These are phyloP conservation scores for Angophora floribunda DNA, from an alignment of 345 rosid species.

Conservation along the genomic window DNA sequence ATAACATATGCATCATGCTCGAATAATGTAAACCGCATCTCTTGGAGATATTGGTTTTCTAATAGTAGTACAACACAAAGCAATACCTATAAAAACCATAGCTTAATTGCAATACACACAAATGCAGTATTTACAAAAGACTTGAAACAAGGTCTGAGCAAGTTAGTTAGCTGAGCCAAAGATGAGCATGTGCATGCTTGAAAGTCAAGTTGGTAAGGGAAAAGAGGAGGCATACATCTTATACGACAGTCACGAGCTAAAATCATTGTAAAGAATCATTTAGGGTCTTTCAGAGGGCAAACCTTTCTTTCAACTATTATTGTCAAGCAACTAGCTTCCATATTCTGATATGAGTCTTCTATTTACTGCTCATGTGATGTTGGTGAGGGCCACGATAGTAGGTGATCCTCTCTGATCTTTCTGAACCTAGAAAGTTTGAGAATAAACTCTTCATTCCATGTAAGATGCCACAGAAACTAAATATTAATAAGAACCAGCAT, in stretches of 20 bases:
- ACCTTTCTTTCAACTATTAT: not conserved
- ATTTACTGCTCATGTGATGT: not conserved
- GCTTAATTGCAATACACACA: not conserved
- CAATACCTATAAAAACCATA: not conserved
- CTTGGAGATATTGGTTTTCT: not conserved
- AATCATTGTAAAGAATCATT: not conserved
- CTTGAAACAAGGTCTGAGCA: not conserved
- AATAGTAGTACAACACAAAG: not conserved
- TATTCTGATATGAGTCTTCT: not conserved
- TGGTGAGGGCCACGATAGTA: slow-evolving; percentile 1
- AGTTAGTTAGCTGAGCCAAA: not conserved
- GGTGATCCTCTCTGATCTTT: slow-evolving; percentile 11
- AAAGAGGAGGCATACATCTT: not conserved
- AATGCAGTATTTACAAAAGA: not conserved
- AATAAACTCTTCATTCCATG: not conserved
- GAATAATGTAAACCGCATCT: not conserved
- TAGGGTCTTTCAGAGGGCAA: not conserved
- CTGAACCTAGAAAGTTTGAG: slow-evolving; percentile 17
- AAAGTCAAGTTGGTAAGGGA: not conserved
- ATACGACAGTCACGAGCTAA: not conserved
- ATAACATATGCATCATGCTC: not conserved
- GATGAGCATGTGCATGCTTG: not conserved
- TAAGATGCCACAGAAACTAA: not conserved
- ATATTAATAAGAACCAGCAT: not conserved
- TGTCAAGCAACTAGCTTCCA: not conserved